Conservation (phyloP, 768 basidiomycete species). For the Tylopilus felleus region DNA sequence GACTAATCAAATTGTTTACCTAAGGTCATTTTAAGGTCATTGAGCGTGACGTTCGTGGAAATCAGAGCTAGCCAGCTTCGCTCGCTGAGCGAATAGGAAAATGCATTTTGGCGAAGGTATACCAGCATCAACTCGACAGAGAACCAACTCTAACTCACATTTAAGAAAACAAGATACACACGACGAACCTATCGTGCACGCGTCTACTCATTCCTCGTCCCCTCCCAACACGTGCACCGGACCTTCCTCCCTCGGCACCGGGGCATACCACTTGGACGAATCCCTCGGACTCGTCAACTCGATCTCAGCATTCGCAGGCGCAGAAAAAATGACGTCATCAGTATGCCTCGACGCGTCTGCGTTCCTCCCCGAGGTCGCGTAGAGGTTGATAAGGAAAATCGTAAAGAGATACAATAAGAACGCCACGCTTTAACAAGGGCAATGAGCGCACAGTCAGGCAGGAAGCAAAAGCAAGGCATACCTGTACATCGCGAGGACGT, state of each 20-base stretch:
- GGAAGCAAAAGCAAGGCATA: conserved; percentile 25
- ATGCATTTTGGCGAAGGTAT: too few species aligned
- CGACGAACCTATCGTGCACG: not conserved
- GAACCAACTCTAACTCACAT: too few species aligned
- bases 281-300: conserved; percentile 36
- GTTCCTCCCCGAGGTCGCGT: conserved; percentile 59
- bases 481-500: conserved; percentile 83
- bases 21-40: too few species aligned
- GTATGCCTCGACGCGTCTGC: conserved; percentile 26
- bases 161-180: not conserved
- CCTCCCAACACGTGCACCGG: conserved; percentile 49
- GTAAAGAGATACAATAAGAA: conserved; percentile 78
- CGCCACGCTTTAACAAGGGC: conserved; percentile 37
- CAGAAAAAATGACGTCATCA: conserved; percentile 19
- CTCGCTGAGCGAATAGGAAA: too few species aligned
- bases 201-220: conserved; percentile 38
- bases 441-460: not conserved
- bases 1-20: too few species aligned
- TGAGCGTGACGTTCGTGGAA: too few species aligned
- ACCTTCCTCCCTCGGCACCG: conserved; percentile 46
- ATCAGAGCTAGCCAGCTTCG: too few species aligned
- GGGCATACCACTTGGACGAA: conserved; percentile 61
- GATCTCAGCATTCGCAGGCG: conserved; percentile 34
- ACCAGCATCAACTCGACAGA: not conserved
- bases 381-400: conserved; percentile 67